Evolutionary conservation across 768 basidiomycete genomes (phyloP).

Genomic region (Exsudoporus frostii): DNA sequence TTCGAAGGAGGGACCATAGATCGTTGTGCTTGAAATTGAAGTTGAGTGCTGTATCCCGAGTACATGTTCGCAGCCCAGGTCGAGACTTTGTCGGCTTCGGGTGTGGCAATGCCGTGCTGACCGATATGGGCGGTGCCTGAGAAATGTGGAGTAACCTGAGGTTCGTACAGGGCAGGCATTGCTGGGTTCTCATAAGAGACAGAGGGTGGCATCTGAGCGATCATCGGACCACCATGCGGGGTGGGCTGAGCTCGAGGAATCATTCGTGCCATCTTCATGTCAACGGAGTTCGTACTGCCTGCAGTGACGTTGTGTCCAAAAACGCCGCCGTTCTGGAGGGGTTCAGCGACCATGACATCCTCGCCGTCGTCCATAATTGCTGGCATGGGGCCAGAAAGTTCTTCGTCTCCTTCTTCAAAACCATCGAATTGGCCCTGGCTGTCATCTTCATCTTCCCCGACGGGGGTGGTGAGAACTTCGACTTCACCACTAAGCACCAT

Average conservation of each 20-base stretch:
- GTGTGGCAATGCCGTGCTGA: constrained; percentile 17
- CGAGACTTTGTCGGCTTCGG: constrained; percentile 28
- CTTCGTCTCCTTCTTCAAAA: constrained; percentile 44
- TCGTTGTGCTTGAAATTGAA: constrained; percentile 33
- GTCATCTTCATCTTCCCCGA: constrained; percentile 58
- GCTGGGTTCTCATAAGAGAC: constrained; percentile 54
- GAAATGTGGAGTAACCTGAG: constrained; percentile 34
- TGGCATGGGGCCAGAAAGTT: constrained; percentile 28
- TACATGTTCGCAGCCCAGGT: constrained; percentile 32
- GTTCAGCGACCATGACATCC: constrained; percentile 26
- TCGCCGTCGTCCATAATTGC: constrained; percentile 31
- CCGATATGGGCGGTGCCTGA: constrained; percentile 15
- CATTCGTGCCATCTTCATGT: constrained; percentile 25
- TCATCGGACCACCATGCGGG: constrained; percentile 39
- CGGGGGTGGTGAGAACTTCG: constrained; percentile 53
- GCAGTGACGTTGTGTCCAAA: constrained; percentile 29
- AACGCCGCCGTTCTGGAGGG: constrained; percentile 32
- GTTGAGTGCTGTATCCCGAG: constrained; percentile 23
- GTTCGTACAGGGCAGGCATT: constrained; percentile 44
- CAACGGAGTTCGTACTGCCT: constrained; percentile 32
- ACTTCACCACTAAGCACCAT: constrained; percentile 71
- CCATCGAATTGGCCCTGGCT: constrained; percentile 36
- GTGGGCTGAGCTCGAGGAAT: constrained; percentile 19
- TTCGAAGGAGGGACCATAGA: constrained; percentile 43
- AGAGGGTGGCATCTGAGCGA: constrained; percentile 41